Conservation (phyloP, 352 stramenopile species). For the Globisporangium solare region DNA sequence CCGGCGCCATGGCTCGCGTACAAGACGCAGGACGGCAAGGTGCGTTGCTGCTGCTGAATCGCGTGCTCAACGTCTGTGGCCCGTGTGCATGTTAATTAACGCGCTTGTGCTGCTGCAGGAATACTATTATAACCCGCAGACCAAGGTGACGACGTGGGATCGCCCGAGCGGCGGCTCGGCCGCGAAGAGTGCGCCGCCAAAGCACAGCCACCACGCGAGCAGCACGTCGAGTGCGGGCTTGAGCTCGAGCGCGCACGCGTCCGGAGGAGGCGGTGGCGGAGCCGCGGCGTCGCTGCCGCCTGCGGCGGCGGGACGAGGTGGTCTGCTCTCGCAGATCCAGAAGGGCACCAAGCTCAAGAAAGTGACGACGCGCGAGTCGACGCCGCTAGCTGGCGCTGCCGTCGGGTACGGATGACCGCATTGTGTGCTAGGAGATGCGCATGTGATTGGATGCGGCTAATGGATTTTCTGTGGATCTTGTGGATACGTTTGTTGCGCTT, state of each 20-base stretch:
- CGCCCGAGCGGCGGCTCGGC: slow-evolving; percentile 28
- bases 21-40: slow-evolving; percentile 85
- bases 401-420: slow-evolving; percentile 22
- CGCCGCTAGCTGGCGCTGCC: slow-evolving; percentile 37
- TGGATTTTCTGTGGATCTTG: not conserved
- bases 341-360: slow-evolving; percentile 74
- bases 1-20: slow-evolving; percentile 78
- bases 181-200: slow-evolving; percentile 26
- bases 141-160: slow-evolving; percentile 87
- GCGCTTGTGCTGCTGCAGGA: slow-evolving; percentile 35
- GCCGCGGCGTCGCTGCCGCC: slow-evolving; percentile 8
- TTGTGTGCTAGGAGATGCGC: not conserved
- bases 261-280: not conserved
- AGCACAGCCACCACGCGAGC: slow-evolving; percentile 28
- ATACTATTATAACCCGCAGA: slow-evolving; percentile 90
- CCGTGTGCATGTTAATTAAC: slow-evolving; percentile 1
- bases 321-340: slow-evolving; percentile 68
- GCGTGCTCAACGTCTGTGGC: too few relatives aligned
- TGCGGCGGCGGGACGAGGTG: slow-evolving; percentile 37
- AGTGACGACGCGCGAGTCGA: slow-evolving; percentile 67
- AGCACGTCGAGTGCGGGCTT: slow-evolving; percentile 15
- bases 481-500: not conserved
- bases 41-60: slow-evolving; percentile 18
- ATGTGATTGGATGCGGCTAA: not conserved
- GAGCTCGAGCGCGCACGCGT: not conserved